Evolutionary conservation across 331 rosid genomes (phyloP), one percentile per base, ranked within the genome.

Genomic region (Quercus tomentella): DNA sequence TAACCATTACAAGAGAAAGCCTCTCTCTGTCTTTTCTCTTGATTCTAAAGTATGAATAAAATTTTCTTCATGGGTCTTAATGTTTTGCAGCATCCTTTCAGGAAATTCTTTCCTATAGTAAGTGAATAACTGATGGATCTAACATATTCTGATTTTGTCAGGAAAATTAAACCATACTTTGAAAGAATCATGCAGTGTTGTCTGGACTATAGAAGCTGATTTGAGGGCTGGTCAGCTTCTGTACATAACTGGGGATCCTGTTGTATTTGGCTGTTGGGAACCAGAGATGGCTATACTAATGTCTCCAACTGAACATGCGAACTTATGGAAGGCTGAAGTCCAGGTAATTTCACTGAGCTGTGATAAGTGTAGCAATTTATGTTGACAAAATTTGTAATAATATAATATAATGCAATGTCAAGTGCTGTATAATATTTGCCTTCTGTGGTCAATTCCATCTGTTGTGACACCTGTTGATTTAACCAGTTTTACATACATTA

Each of bases 231-330:
- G 88, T 86, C 91, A 96, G 81, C 90, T 87, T 77, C 90, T 96
- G 67, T 96, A 93, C 82, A 23, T 96, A 56, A 91, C 94, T 82
- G 99, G 99, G 72, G 98, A 91, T 71, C 89, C 90, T 83, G 82
- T 81, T 77, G 90, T 80, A 69, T 89, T 96, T 70, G 98, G 99
- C 80, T 87, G 92, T 83, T 96, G 99, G 98, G 89, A 93, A 66
- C 97, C 94, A 23, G 88, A 85, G 76, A 87, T 83, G 85, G 97
- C 99, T 72, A 41, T 88, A 23, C 87, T 82, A 72, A 84, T 96
- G 98, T 93, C 92, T 78, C 94, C 92, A 57, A 82, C 86, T 2
- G 92, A 89, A 76, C 89, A 92, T 72, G 78, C 76, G 18, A 89
- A 93, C 85, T 70, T 87, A 86, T 96, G 99, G 99, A 91, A 87